Conservation (phyloP, 768 basidiomycete species). For the Phylloporus sp. region DNA sequence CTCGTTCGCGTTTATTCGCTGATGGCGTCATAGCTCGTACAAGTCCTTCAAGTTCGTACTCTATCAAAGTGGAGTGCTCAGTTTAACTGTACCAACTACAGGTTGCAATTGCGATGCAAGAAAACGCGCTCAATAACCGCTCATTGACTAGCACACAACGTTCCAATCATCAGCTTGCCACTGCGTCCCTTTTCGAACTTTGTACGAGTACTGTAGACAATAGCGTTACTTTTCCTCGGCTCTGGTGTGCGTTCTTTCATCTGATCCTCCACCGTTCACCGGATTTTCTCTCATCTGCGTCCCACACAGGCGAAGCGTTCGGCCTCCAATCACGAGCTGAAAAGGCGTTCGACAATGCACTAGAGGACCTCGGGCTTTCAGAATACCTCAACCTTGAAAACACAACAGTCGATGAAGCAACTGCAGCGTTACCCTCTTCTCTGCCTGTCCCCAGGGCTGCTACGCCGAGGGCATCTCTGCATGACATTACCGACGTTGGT, state of each 20-base stretch:
- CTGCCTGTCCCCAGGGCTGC: not conserved
- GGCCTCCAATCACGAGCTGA: not conserved
- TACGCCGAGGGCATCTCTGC: not conserved
- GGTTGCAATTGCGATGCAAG: slow-evolving; percentile 23
- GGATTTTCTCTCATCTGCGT: slow-evolving; percentile 1
- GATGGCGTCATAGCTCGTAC: slow-evolving; percentile 11
- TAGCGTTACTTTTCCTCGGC: not conserved
- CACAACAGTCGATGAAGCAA: not conserved
- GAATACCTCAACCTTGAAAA: not conserved
- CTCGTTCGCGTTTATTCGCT: not conserved
- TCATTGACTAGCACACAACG: slow-evolving; percentile 3
- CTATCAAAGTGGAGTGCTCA: not conserved
- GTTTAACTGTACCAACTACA: slow-evolving; percentile 3
- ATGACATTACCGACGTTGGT: not conserved
- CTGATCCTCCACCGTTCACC: not conserved
- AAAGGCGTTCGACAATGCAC: slow-evolving; percentile 1
- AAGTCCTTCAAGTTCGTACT: slow-evolving; percentile 18
- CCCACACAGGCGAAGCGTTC: slow-evolving; percentile 6
- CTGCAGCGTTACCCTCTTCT: not conserved
- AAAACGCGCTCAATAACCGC: slow-evolving; percentile 19
- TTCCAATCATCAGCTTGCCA: slow-evolving; percentile 9
- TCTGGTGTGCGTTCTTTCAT: slow-evolving; percentile 13
- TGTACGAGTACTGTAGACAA: not conserved
- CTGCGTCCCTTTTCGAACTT: slow-evolving; percentile 4
- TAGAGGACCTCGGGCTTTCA: slow-evolving; percentile 1